Evolutionary conservation across 2,329 filamentous ascomycete species (phyloP).

Genomic region (Ceratocystiopsis minuta): DNA sequence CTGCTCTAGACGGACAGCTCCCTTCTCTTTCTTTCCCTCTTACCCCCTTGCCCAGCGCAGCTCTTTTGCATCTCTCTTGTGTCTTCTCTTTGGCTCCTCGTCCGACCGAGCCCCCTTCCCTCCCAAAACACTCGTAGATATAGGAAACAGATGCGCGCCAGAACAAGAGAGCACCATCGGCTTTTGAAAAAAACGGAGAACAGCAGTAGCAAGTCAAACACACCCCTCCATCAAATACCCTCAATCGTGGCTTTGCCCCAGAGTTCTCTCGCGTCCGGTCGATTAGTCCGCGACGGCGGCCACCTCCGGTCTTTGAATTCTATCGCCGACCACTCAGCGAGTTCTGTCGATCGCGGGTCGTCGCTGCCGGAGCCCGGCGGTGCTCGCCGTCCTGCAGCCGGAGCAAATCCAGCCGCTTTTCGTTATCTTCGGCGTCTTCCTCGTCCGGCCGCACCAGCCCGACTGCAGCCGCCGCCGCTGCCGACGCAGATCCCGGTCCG

Average conservation of each 20-base stretch:
- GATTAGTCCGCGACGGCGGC: not conserved
- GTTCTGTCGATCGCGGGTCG: constrained; percentile 34
- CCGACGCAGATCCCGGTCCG: not conserved
- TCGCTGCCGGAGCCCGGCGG: constrained; percentile 20
- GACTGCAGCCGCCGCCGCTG: not conserved
- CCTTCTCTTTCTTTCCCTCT: no score
- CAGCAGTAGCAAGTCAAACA: no score
- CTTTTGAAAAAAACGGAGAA: no score
- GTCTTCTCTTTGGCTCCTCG: no score
- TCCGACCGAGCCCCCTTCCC: no score
- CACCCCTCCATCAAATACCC: no score
- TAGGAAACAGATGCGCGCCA: no score
- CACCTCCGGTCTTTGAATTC: constrained; percentile 15
- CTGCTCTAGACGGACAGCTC: not conserved
- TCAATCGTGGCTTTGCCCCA: not conserved
- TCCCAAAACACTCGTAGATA: no score
- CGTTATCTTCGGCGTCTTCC: constrained; percentile 67
- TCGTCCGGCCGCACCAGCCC: constrained; percentile 45
- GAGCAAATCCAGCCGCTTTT: constrained; percentile 74
- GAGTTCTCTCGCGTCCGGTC: not conserved
- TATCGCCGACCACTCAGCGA: constrained; percentile 25
- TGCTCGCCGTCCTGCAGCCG: constrained; percentile 72
- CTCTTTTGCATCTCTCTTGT: no score
- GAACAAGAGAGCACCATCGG: no score
- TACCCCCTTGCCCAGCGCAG: no score